Conservation (phyloP, 306 rosid species). For the Sechiopsis laciniata region DNA sequence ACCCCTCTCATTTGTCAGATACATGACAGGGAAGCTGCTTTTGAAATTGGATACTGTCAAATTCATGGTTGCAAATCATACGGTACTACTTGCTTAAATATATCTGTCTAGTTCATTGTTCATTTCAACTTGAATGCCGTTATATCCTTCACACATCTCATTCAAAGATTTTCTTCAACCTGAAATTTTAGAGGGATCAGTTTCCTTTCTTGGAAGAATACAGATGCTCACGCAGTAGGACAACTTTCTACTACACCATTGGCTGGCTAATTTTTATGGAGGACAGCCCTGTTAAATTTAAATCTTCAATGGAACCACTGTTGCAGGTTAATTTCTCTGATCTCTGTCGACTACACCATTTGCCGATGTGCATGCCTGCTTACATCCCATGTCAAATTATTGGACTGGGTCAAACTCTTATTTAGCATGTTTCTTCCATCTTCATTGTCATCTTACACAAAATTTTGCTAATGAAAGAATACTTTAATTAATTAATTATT, state of each 20-base stretch:
- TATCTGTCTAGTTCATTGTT: neutral
- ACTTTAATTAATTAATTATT: no score
- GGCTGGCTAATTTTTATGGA: slow-evolving; percentile 95
- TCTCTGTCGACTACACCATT: slow-evolving; percentile 8
- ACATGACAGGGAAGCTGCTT: slow-evolving; percentile 96
- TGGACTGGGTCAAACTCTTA: neutral
- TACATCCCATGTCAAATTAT: neutral
- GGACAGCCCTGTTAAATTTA: slow-evolving; percentile 83
- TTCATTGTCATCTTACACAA: neutral
- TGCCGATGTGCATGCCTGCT: slow-evolving; percentile 3
- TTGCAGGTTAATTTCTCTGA: slow-evolving; percentile 50
- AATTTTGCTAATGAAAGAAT: no score
- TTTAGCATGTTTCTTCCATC: neutral
- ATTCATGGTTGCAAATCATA: slow-evolving; percentile 87
- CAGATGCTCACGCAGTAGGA: slow-evolving; percentile 86
- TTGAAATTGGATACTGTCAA: slow-evolving; percentile 90
- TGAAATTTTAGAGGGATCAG: slow-evolving; percentile 70
- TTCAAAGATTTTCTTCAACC: slow-evolving; percentile 25
- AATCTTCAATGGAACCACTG: slow-evolving; percentile 96
- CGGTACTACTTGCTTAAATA: slow-evolving; percentile 41
- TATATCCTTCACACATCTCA: slow-evolving; percentile 13
- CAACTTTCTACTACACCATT: slow-evolving; percentile 83
- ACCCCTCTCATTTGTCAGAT: slow-evolving; percentile 37
- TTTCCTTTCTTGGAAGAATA: slow-evolving; percentile 86
- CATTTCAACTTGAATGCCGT: slow-evolving; percentile 17